Base-by-base conservation (phyloP, 176 grass and related monocot genomes). In the Triticum monococcum region DNA sequence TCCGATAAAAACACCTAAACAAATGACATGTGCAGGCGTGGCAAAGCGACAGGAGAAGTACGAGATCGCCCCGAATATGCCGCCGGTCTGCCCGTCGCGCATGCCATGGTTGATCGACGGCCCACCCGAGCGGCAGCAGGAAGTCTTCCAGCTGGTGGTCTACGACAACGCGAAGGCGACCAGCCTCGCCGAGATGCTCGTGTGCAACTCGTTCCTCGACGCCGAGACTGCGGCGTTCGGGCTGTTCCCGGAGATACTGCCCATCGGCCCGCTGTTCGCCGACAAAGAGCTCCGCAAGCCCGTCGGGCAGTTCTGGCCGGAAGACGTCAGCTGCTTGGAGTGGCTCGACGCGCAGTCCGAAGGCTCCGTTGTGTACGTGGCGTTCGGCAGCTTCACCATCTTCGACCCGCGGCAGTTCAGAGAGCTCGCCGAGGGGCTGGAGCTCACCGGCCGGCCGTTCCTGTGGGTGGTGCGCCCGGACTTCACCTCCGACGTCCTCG, bases 131-230 rank as follows among this genome's bases (percentile, higher is more conserved):
- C 68, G 43, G 1, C 45, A 64, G 45, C 50, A 84, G 41, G 68
- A 60, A 7, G 25, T 73, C 20, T 94, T 94, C 81, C 25, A 81
- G 7, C 81, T 88, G 56, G 48, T 88, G 11, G 1, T 40, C 38
- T 23, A 22, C 41, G 43, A 41, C 2, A 90, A 82, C 60, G 72
- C 66, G 46, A 4, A 24, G 68, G 32, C 48, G 30, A 77, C 54
- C n/a, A 57, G 22, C 13, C 48, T 64, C 20, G 77, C 86, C 12
- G 91, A 93, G 30, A 87, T 89, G 6, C 4, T 68, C 22, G 5
- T 97, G 23, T 86, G 85, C 92, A 97, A 92, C 80, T 92, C 94
- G 8, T 95, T 93, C 84, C 48, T 80, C 9, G 94, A 89, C 0
- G 72, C 86, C 9, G 89, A 93, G 86, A 9, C 74, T 59, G 77